Evolutionary conservation across 768 basidiomycete species (phyloP), one percentile per base, ranked within the genome.

Genomic region (Tylopilus felleus): DNA sequence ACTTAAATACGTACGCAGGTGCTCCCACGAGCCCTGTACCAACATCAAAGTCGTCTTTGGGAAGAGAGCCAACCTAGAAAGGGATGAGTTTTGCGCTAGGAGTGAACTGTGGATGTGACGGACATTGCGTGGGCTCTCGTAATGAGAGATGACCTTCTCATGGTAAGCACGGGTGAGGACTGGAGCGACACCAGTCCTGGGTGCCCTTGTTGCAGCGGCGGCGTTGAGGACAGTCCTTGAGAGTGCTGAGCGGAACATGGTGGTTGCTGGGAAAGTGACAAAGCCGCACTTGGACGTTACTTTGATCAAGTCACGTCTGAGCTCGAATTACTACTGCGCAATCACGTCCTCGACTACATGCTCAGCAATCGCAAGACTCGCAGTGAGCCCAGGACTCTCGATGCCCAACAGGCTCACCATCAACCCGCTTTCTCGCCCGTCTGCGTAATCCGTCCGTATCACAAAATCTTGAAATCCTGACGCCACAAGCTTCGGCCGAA

Each of bases 1-100:
- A 22, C 49, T 49, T 48, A 45, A 13, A 33, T 14, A 83, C 90
- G 64, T 75, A 93, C 92, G 91, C 93, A 74, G 94, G 94, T 50
- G 94, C 95, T 44, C 97, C 97, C 39, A 99, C 97, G 47, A 99
- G 90, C 29, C 97, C 97, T 41, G 95, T 98, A 25, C 97, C 97
- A 49, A 99, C 96, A 71, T 97, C 86, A 21, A 80, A 56, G 70
- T 98, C 95, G 61, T 78, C 81, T 75, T 98, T 98, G 63, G 92
- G 90, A 62, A 99, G 82, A 51, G 93, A 96, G 58, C 97, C 97
- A 27, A 99, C 96, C 96, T 99, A 23, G 36, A 57, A 44, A 39
- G 8, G 54, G 12, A 61, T 87, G 84, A 85, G 84, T 81, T 81
- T 80, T 62, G 77, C 59, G 45, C 22, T 36, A 53, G 53, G 63